These are phyloP conservation scores for Acanthamoeba rhysodes DNA, from an alignment of 208 protist species.

Conservation along the genomic window DNA sequence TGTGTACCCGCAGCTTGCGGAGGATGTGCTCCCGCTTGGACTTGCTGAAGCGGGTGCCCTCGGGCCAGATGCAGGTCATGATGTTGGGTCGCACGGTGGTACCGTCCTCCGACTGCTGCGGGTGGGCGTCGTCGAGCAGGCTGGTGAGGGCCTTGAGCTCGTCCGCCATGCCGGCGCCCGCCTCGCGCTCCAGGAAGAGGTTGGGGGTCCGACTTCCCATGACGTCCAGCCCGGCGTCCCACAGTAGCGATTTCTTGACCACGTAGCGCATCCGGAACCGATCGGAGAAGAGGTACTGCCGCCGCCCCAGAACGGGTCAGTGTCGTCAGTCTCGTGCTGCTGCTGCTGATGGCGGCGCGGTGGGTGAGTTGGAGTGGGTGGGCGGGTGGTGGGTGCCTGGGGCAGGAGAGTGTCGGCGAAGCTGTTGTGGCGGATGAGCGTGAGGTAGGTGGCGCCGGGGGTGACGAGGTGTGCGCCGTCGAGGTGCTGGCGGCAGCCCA, in stretches of 20 bases:
- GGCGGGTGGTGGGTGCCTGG: constrained; percentile 26
- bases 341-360: neutral
- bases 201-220: constrained; percentile 79
- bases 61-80: constrained; percentile 82
- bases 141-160: constrained; percentile 76
- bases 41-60: constrained; percentile 79
- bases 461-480: neutral
- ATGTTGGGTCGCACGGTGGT: neutral
- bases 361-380: too few species aligned
- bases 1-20: constrained; percentile 75
- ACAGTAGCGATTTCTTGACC: constrained; percentile 80
- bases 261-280: constrained; percentile 80
- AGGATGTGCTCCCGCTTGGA: constrained; percentile 80
- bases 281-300: constrained; percentile 74
- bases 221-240: constrained; percentile 81
- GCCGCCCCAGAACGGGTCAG: neutral
- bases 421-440: constrained; percentile 76
- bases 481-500: neutral
- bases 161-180: constrained; percentile 79
- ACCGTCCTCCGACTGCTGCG: neutral
- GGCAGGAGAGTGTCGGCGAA: constrained; percentile 82
- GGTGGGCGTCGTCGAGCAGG: constrained; percentile 54
- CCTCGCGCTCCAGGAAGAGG: constrained; percentile 81
- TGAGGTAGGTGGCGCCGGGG: neutral
- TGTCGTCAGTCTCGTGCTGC: too few species aligned